Base-by-base conservation (phyloP, 2,329 filamentous ascomycete genomes). In the Trichoderma simmonsii region DNA sequence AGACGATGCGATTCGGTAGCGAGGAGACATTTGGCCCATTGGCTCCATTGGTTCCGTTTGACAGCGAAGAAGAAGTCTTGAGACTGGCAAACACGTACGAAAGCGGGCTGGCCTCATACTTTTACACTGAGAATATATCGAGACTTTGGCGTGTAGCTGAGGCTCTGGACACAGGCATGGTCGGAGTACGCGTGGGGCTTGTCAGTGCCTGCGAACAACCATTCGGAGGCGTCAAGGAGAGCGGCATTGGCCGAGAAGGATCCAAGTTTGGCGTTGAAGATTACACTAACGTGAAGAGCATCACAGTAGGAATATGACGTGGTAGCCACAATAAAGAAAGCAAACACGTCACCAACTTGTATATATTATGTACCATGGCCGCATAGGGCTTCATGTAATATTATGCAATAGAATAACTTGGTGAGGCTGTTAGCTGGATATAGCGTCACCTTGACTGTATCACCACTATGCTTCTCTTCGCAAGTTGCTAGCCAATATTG, bases 121-220 rank as follows among this genome's bases (percentile, higher is more conserved):
- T 51, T n/a, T 43, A 43, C 39, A 43, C 15, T 4, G 43, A 51
- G n/a, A 51, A 51, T 21, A 51, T 51, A 51, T 51, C n/a, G n/a
- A 51, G 43, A 3, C 43, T 51, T 51, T 21, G 43, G 43, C 43
- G n/a, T 4, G n/a, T 51, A 12, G 43, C 43, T 12, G n/a, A 51
- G 43, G n/a, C n/a, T 51, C 43, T 51, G n/a, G n/a, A 51, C 43
- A 51, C 89, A 1, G 90, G 90, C 8, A 92, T 92, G 89, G 89
- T 92, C 3, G 90, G 88, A 70, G 86, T 90, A 48, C 91, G 90
- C 77, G 90, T 87, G 1, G 89, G 88, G 14, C 71, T 82, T 30
- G 75, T 79, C 18, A 61, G 32, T 51, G 66, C 66, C 39, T 74
- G 15, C 21, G 54, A 69, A 21, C 54, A 36, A 15, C 66, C 66